Conservation (phyloP, 345 rosid genomes). For the Eucalyptus sp. region DNA sequence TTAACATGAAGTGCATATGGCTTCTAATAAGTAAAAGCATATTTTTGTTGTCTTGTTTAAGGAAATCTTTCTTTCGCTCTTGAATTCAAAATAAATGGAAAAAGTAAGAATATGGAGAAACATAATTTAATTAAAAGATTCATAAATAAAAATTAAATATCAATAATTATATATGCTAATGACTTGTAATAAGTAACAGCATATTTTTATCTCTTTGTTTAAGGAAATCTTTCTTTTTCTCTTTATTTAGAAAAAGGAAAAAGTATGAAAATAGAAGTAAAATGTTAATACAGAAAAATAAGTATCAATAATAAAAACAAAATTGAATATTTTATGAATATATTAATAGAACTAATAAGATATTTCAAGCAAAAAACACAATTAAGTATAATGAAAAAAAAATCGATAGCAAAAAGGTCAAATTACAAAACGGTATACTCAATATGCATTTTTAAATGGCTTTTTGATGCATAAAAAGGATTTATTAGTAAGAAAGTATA, state of each 20-base stretch:
- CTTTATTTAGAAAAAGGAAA: too few relatives aligned
- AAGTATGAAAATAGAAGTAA: background rate
- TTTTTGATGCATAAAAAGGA: background rate
- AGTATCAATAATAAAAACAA: too few relatives aligned
- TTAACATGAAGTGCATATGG: background rate
- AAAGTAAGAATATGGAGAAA: background rate
- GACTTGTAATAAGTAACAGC: background rate
- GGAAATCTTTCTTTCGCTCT: background rate
- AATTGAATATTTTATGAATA: too few relatives aligned
- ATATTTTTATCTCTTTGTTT: background rate
- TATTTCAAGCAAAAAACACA: background rate
- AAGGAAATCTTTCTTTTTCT: background rate
- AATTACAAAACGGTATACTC: background rate
- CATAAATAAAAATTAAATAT: background rate
- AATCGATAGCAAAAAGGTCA: background rate
- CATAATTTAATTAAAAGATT: background rate
- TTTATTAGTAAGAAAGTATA: background rate
- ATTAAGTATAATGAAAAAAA: too few relatives aligned
- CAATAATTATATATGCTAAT: background rate
- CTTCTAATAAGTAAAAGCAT: background rate
- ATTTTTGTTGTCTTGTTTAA: background rate
- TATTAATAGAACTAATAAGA: background rate
- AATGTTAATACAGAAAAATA: background rate
- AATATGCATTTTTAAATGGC: background rate
- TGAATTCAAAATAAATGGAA: background rate